phyloP scores from a whole-genome alignment of 176 grass and related monocot genomes.

The Rhynchospora tenuis region DNA sequence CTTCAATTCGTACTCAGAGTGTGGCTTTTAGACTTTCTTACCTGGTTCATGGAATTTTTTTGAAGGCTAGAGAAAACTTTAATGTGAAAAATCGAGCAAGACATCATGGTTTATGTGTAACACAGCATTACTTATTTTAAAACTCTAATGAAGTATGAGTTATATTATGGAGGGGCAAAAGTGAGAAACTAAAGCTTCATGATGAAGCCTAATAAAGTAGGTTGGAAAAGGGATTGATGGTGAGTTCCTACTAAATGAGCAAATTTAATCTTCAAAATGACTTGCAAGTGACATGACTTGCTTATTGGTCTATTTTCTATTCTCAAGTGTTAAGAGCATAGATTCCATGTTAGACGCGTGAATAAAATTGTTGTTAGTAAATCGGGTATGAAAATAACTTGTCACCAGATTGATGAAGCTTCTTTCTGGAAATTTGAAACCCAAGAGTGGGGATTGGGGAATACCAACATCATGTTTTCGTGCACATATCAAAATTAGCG shows the following conservation, averaged over 20 bases:
- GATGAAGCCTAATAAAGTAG: neutral
- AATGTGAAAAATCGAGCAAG: neutral
- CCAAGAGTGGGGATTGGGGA: neutral
- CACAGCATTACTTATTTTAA: neutral
- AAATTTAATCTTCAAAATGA: neutral
- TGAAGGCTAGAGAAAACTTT: neutral
- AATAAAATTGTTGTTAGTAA: neutral
- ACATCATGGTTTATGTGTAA: neutral
- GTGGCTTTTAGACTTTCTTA: neutral
- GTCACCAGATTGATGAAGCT: neutral
- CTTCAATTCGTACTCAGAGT: neutral
- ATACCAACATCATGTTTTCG: neutral
- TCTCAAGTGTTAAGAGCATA: neutral
- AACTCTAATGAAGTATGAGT: neutral
- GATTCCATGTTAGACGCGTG: neutral
- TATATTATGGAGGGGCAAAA: neutral
- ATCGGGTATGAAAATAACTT: neutral
- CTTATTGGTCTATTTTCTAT: neutral
- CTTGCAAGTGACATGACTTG: neutral
- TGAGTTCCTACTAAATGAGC: neutral
- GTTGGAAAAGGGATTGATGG: constrained; percentile 15
- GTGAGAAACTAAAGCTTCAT: neutral
- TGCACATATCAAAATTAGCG: too few species aligned
- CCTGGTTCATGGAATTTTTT: neutral
- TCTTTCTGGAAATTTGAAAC: neutral